Base-by-base conservation (phyloP, 192 early-diverging fungal genomes). In the Backusella circina region DNA sequence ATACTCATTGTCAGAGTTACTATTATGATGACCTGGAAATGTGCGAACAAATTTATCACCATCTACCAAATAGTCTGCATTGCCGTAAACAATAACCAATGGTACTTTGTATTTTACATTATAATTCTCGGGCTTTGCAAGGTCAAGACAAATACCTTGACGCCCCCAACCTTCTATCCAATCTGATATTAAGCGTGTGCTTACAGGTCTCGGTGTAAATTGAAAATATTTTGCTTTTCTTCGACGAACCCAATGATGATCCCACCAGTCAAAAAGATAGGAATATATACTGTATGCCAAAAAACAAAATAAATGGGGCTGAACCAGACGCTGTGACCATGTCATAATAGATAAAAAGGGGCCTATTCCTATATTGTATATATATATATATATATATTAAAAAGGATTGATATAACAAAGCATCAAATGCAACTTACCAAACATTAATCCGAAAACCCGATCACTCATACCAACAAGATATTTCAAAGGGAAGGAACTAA, bases 251-350 rank as follows among this genome's bases (percentile, higher is more conserved):
- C 86, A 87, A 65, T 87, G 81, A 23, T 66, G 71, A 66, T 87
- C 84, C 50, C 65, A 85, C 87, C 87, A 88, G 35, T 71, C 68
- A 65, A 88, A 88, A 13, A 88, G 73, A 54, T 84, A 88, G 12
- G 83, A 76, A 61, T 87, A 88, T 76, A 88, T 80, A 64, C 81
- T 82, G 75, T 85, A 88, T 15, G 77, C 79, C 15, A 88, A 72
- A 6, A 65, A 37, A 28, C 64, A 65, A 32, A 88, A 83, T 28
- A 86, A 16, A 3, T 33, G 3, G 0, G 82, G 44, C 4, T 83
- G 76, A 50, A 87, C 32, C 10, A 76, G 64, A 35, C 57, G 13
- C 38, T 81, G 79, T 26, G 75, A 77, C 31, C 72, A 9, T 0
- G 51, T 73, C 86, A 88, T 88, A 44, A 88, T 77, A 9, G 77